Evolutionary conservation across 2,329 filamentous ascomycete genomes (phyloP), one percentile per base, ranked within the genome.

Genomic region (Phialophora tarda): DNA sequence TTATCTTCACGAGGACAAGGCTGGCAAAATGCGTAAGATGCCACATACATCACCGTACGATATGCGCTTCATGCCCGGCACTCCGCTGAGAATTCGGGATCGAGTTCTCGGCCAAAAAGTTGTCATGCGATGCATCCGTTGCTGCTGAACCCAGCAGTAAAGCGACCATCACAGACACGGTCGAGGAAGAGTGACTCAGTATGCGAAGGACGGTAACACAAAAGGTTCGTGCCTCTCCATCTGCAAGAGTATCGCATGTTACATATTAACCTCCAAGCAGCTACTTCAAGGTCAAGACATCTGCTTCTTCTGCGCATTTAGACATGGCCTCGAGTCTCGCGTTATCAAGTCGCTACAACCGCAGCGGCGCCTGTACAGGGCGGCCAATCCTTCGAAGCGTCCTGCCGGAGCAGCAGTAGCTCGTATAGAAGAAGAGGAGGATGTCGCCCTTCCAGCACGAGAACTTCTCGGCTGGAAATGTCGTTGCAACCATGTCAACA

Each of bases 251-350:
- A 32, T 53, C 53, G 32, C 47, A 38, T 44, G 38, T 7, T 44
- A 66, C 38, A 44, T 26, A 53, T 48, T 68, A 30, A 65, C 44
- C 14, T 30, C n/a, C n/a, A 8, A 28, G 28, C 67, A 79, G 78
- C 71, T 80, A 59, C 75, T 77, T 62, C 77, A 77, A 68, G 75
- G 75, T 71, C 75, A 77, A 66, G 74, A 75, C 68, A 69, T 79
- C 73, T 78, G 80, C 71, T 74, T 78, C 72, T 75, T 76, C 61
- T 77, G 76, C 72, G 73, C 76, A 63, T 73, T 74, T 53, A 73
- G 73, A 63, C 56, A 63, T 70, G 68, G 61, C 72, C 70, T 69
- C 63, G 71, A 70, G 63, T 56, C 57, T 47, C 72, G 66, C 62
- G 71, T 61, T 65, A 65, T 71, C 50, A 59, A 67, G 34, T 58